A percentile compares a stretch with the other conserved stretches of the same genome.
These are phyloP conservation scores for Myxozyma sirexii DNA, from an alignment of 805 yeast genomes.

Conservation along the genomic window DNA sequence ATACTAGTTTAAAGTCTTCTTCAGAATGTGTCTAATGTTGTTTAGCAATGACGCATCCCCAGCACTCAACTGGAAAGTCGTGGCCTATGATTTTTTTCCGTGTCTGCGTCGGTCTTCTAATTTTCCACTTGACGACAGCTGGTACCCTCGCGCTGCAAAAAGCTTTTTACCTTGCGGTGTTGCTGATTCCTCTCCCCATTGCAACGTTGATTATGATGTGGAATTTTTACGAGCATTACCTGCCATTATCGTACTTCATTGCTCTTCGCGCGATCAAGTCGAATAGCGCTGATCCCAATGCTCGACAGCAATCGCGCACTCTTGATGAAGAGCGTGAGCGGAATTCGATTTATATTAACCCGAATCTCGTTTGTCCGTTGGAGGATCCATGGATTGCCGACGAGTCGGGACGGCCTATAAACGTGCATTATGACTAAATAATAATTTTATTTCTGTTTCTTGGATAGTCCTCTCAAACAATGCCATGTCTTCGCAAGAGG, in stretches of 20 bases:
- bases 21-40: not conserved
- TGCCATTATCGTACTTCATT: slow-evolving; percentile 81
- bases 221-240: slow-evolving; percentile 78
- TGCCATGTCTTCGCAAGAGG: not conserved
- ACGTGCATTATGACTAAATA: slow-evolving; percentile 21
- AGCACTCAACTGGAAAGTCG: slow-evolving; percentile 94
- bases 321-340: slow-evolving; percentile 78
- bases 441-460: not conserved
- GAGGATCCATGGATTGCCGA: slow-evolving; percentile 84
- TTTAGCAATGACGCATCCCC: slow-evolving; percentile 80
- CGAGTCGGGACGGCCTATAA: slow-evolving; percentile 23
- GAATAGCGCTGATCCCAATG: not conserved
- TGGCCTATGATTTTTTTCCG: slow-evolving; percentile 92
- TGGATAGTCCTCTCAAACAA: not conserved
- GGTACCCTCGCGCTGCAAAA: slow-evolving; percentile 83
- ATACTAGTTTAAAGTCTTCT: not conserved
- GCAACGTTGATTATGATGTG: slow-evolving; percentile 66
- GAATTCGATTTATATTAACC: slow-evolving; percentile 74
- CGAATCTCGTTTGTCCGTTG: slow-evolving; percentile 64
- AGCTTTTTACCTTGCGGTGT: slow-evolving; percentile 73
- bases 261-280: slow-evolving; percentile 68
- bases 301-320: slow-evolving; percentile 48
- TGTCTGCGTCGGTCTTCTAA: slow-evolving; percentile 72
- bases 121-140: slow-evolving; percentile 90
- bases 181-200: slow-evolving; percentile 75